These are phyloP conservation scores for Fusarium acutatum DNA, from an alignment of 2,329 filamentous ascomycete genomes.

Conservation along the genomic window DNA sequence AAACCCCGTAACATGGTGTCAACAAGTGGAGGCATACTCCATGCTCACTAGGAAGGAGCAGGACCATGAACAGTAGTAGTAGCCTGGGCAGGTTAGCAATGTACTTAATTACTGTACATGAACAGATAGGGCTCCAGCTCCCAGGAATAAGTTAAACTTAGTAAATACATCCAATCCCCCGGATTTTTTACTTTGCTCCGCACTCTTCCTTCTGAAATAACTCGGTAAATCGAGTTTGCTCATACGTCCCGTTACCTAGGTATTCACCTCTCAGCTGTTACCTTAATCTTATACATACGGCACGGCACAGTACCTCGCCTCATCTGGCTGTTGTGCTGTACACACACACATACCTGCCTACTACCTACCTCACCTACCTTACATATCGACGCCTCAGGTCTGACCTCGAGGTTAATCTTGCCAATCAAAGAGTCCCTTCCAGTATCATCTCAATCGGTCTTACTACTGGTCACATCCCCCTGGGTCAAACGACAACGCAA, in stretches of 20 bases:
- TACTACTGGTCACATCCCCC: slow-evolving; percentile 28
- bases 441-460: slow-evolving; percentile 15
- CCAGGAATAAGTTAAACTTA: slow-evolving; percentile 4
- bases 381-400: slow-evolving; percentile 17
- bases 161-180: slow-evolving; percentile 31
- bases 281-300: not conserved
- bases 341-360: not conserved
- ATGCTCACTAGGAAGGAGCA: slow-evolving; percentile 22
- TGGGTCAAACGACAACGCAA: slow-evolving; percentile 21
- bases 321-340: not conserved
- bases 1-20: slow-evolving; percentile 34
- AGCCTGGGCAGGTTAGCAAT: slow-evolving; percentile 7
- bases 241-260: not conserved
- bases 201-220: slow-evolving; percentile 6
- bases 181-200: slow-evolving; percentile 18
- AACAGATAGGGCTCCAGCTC: slow-evolving; percentile 20
- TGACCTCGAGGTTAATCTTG: slow-evolving; percentile 14
- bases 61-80: not conserved
- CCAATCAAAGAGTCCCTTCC: slow-evolving; percentile 8
- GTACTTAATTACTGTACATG: not conserved
- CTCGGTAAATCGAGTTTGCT: not conserved
- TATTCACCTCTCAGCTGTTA: not conserved
- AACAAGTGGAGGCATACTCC: slow-evolving; percentile 32
- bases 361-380: not conserved
- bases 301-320: not conserved